Evolutionary conservation across 2,329 filamentous ascomycete genomes (phyloP), one percentile per base, ranked within the genome.

Genomic region (Cercospora sp.): DNA sequence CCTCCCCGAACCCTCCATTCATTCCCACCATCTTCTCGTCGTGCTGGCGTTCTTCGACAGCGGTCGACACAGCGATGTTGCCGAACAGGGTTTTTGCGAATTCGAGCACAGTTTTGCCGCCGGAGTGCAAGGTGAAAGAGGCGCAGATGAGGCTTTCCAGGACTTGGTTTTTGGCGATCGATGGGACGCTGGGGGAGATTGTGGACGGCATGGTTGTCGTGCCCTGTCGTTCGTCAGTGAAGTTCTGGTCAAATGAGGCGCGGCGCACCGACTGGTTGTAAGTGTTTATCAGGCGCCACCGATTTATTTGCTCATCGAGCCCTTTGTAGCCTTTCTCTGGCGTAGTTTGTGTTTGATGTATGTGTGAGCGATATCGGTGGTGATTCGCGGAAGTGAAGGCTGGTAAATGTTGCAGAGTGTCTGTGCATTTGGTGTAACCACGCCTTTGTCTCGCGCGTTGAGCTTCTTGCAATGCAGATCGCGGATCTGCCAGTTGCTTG

Each of bases 1-100:
- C 62, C 53, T 69, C 68, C 30, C 68, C 68, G 20, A 48, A 65
- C 7, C 40, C 59, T n/a, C 68, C 68, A 42, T 69, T 69, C 36
- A 65, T 60, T 31, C 68, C 68, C 16, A 65, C 42, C 58, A 36
- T 55, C 42, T 67, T 69, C 65, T 69, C 65, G 18, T 69, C 68
- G 40, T 51, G 55, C 59, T 67, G 36, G 48, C 68, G 68, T 12
- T 63, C 63, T 33, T 63, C 53, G 12, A 60, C 63, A 1, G 65
- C 63, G 16, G 53, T 45, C n/a, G 65, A 58, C 12, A 65, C 65
- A 10, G 51, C 48, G 20, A 61, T 42, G 23, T 63, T 53, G 31
- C 65, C 65, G 51, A 67, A 63, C 16, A 69, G 36, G n/a, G 20
- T 42, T 40, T 65, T 63, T 12, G 68, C 65, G 28, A 60, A 63